These are phyloP conservation scores for Fomitiporia mediterranea DNA, from an alignment of 1,284 basidiomycete species.

Conservation along the genomic window DNA sequence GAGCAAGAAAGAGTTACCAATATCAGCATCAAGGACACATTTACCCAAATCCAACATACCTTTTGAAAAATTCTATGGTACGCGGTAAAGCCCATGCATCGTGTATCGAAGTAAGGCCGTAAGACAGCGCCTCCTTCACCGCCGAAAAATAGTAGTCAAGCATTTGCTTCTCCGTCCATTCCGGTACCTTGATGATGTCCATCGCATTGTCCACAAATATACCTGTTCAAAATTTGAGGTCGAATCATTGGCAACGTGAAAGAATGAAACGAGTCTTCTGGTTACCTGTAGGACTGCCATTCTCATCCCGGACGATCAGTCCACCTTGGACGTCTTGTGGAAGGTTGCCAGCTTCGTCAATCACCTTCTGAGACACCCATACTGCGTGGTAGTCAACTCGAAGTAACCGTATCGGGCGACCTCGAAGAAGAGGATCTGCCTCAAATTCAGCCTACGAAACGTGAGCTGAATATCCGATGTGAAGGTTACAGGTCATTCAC, in stretches of 20 bases:
- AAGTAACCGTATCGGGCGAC: conserved; percentile 62
- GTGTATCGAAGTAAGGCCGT: conserved; percentile 80
- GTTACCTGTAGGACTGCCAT: conserved; percentile 69
- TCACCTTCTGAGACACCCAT: conserved; percentile 64
- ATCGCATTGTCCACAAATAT: conserved; percentile 74
- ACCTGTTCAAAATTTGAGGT: conserved; percentile 36
- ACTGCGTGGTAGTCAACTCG: conserved; percentile 81
- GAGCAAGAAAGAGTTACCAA: background rate
- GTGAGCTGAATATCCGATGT: background rate
- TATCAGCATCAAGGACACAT: background rate
- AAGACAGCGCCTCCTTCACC: conserved; percentile 60
- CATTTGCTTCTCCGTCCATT: conserved; percentile 56
- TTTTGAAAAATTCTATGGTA: conserved; percentile 61
- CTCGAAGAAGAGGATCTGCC: conserved; percentile 47
- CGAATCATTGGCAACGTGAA: background rate
- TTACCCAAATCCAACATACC: conserved; percentile 36
- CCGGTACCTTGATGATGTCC: conserved; percentile 60
- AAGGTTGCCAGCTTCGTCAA: conserved; percentile 32
- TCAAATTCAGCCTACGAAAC: conserved; percentile 52
- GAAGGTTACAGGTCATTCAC: conserved; percentile 38
- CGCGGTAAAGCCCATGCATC: conserved; percentile 61
- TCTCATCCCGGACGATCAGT: conserved; percentile 58
- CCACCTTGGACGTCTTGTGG: conserved; percentile 60
- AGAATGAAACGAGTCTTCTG: conserved; percentile 24
- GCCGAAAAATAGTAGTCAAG: conserved; percentile 58